Evolutionary conservation across 140 eudicot genomes (phyloP).

Genomic region (Bidens hawaiensis): DNA sequence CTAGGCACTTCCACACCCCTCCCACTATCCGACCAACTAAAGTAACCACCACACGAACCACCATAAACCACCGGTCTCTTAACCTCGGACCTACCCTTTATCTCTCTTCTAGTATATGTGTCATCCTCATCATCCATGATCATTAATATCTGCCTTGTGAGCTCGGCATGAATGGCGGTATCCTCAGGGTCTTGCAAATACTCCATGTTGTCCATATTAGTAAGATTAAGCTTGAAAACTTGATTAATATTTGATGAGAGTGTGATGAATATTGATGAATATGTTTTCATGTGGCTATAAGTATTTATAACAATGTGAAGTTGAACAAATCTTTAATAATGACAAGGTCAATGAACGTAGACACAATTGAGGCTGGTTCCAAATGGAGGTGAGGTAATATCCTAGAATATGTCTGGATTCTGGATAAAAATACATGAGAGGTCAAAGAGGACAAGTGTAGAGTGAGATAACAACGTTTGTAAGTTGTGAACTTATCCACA

Average conservation of each 20-base stretch:
- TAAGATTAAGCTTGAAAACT: not conserved
- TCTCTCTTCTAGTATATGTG: not conserved
- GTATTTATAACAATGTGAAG: too few species aligned
- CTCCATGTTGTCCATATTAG: constrained; percentile 6
- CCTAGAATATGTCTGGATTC: too few species aligned
- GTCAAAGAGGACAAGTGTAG: too few species aligned
- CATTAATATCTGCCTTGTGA: constrained; percentile 21
- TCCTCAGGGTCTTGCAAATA: constrained; percentile 3
- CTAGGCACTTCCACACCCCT: constrained; percentile 18
- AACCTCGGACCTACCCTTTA: not conserved
- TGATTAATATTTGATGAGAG: not conserved
- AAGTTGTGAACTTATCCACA: too few species aligned
- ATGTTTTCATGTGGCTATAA: not conserved
- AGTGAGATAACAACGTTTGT: too few species aligned
- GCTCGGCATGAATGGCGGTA: constrained; percentile 16
- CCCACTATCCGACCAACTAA: constrained; percentile 21
- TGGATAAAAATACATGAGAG: too few species aligned
- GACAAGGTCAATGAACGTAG: too few species aligned
- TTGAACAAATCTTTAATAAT: too few species aligned
- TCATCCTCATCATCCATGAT: constrained; percentile 20
- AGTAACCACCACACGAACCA: constrained; percentile 14
- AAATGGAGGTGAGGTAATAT: too few species aligned
- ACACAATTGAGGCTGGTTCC: too few species aligned
- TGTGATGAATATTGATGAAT: constrained; percentile 8
- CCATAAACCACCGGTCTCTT: constrained; percentile 7